Conservation (phyloP, 495 filamentous ascomycete species). For the Xylaria telfairii region DNA sequence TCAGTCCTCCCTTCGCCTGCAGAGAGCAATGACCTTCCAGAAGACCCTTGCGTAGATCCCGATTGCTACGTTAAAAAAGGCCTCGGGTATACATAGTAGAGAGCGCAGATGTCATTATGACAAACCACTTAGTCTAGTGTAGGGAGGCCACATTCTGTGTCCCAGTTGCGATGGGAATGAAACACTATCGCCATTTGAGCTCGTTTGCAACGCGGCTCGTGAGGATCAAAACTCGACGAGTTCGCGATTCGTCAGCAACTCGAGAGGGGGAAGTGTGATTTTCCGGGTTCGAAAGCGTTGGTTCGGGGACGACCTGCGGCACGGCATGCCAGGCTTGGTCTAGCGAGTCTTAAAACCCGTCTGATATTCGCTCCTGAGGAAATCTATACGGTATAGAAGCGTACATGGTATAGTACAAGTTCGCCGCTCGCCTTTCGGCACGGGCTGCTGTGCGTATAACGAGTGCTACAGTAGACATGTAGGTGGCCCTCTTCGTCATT, state of each 20-base stretch:
- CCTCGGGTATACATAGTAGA: too few relatives aligned
- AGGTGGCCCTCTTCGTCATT: background rate
- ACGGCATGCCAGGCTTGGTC: background rate
- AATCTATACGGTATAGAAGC: background rate
- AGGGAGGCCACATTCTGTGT: background rate
- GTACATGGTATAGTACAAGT: background rate
- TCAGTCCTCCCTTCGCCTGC: slow-evolving; percentile 17
- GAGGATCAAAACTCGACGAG: background rate
- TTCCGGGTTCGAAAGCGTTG: background rate
- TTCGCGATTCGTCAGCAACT: background rate
- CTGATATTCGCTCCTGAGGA: slow-evolving; percentile 1
- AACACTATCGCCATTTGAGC: background rate
- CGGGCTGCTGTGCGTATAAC: background rate
- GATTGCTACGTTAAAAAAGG: background rate
- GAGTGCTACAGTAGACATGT: background rate
- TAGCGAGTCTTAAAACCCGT: background rate
- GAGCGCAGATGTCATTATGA: background rate
- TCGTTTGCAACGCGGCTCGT: slow-evolving; percentile 4
- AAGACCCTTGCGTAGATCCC: slow-evolving; percentile 14
- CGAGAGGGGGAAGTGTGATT: background rate
- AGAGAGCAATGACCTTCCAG: background rate
- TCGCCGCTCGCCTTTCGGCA: slow-evolving; percentile 4
- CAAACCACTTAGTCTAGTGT: background rate
- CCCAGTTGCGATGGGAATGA: background rate
- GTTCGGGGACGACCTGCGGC: background rate